Evolutionary conservation across 805 yeast species (phyloP), one percentile per base, ranked within the genome.

Genomic region (Zygotorulaspora sp.): DNA sequence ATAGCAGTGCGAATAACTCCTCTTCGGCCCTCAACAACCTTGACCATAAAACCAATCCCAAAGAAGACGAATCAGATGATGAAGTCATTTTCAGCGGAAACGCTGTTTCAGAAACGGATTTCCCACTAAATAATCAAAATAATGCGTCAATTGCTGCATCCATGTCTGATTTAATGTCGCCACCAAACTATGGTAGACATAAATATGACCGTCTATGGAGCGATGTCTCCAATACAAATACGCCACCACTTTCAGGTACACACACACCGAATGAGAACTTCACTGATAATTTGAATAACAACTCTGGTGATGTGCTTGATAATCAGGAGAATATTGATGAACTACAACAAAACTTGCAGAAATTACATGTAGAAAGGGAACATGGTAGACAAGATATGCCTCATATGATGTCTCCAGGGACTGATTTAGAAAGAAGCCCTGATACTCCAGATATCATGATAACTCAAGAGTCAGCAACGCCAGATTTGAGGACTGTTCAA

Each of bases 161-260:
- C 23, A 41, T 56, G 5, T 53, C 62, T n/a, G 67, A 70, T 4
- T 66, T 72, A 38, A 70, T 77, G 65, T 92, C 96, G 1, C 96
- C 96, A 2, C 95, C 97, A 18, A 72, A 81, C 40, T 88, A 88
- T 58, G 88, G 78, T 42, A 77, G 73, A 38, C 95, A 85, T 58
- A 75, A 86, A 24, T 84, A 82, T 59, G 97, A 88, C 61, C 67
- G 83, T 39, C 61, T 88, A 15, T 87, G 84, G 84, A 72, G 75
- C 23, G 89, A 80, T 40, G 68, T 78, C 6, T 56, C 43, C 16
- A 44, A 48, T 30, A 61, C 54, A n/a, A 51, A 53, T 44, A 56
- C 62, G 2, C 65, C 65, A 7, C 58, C 56, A 9, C 45, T 43
- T 5, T 61, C 67, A 2, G 54, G 50, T 6, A 10, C 55, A 3